Percentiles rank a stretch among this genome's conserved stretches.
Conservation (phyloP, 257 asterid genomes). For the Nemophila menziesii region DNA sequence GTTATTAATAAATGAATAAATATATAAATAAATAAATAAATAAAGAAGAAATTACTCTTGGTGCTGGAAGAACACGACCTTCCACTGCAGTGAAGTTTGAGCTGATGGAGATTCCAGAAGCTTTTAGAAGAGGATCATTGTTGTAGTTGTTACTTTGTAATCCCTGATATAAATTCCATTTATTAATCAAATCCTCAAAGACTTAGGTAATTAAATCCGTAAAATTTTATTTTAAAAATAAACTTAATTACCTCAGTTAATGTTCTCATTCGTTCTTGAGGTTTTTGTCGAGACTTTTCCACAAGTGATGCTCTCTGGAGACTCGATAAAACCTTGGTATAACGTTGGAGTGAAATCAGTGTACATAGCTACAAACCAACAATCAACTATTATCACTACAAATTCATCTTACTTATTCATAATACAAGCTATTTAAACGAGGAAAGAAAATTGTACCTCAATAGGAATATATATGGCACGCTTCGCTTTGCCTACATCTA, state of each 20-base stretch:
- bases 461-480: constrained; percentile 51
- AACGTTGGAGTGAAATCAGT: constrained; percentile 58
- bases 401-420: too few relatives aligned
- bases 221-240: neutral
- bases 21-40: neutral
- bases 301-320: constrained; percentile 63
- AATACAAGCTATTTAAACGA: neutral
- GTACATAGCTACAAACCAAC: constrained; percentile 33
- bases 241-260: constrained; percentile 27
- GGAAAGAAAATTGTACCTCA: constrained; percentile 38
- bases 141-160: constrained; percentile 33
- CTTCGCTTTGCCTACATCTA: constrained; percentile 58
- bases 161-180: constrained; percentile 41
- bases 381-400: constrained; percentile 2
- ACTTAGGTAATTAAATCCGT: neutral
- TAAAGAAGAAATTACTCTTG: constrained; percentile 32
- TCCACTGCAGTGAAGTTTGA: constrained; percentile 33
- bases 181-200: constrained; percentile 1
- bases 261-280: constrained; percentile 46
- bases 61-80: constrained; percentile 59
- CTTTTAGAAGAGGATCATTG: constrained; percentile 36
- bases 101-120: constrained; percentile 43
- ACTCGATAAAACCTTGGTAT: constrained; percentile 43
- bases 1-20: neutral
- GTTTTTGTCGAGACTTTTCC: constrained; percentile 67